Conservation (phyloP, 179 eudicot genomes). For the Dionaea muscipula region DNA sequence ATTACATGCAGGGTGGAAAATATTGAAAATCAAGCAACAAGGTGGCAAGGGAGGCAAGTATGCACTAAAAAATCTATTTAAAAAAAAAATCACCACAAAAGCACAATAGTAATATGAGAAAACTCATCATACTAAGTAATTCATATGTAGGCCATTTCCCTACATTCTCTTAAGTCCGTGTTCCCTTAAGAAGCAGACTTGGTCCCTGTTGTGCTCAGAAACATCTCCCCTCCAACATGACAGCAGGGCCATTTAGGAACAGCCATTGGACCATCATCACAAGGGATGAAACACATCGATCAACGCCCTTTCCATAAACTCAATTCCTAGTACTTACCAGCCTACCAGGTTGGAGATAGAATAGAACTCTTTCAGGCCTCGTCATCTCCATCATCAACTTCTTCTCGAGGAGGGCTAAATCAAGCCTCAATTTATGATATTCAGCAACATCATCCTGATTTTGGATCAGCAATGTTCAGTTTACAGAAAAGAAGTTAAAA, state of each 20-base stretch:
- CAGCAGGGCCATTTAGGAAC: no score
- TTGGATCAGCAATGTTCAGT: not conserved
- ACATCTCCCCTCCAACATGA: no score
- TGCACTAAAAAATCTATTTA: no score
- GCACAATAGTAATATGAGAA: no score
- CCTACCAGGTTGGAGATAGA: constrained; percentile 83
- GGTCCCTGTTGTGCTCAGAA: no score
- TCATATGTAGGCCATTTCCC: no score
- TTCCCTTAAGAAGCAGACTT: no score
- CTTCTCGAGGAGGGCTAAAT: constrained; percentile 64
- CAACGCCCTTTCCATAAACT: no score
- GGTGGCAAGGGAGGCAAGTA: not conserved
- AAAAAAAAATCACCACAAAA: no score
- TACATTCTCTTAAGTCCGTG: no score
- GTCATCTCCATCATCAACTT: constrained; percentile 90
- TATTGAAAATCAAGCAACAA: not conserved
- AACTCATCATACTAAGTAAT: not conserved
- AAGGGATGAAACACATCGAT: no score
- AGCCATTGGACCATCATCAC: no score
- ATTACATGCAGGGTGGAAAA: constrained; percentile 2
- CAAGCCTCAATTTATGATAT: constrained; percentile 76
- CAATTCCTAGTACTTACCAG: constrained; percentile 42
- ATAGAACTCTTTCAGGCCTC: constrained; percentile 80
- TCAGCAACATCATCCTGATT: constrained; percentile 71
- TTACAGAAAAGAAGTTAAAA: constrained; percentile 2